Evolutionary conservation across 2,329 filamentous ascomycete genomes (phyloP), one percentile per base, ranked within the genome.

Genomic region (Ophiosphaerella korrae): DNA sequence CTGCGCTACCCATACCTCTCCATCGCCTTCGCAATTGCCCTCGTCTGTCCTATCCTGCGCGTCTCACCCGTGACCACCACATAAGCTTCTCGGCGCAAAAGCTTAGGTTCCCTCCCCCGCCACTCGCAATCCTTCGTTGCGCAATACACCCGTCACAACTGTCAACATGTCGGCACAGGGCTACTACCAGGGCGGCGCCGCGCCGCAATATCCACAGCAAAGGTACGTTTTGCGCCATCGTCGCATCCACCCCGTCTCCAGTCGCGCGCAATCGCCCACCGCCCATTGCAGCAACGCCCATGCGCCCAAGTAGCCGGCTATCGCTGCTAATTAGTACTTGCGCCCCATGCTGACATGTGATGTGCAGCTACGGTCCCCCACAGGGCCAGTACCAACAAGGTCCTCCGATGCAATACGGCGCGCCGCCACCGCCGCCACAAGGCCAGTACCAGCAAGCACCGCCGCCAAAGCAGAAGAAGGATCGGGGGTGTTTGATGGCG

Each of bases 401-500:
- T 29, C 26, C 26, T 3, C 75, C 75, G 14, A 36, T 36, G 34
- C 52, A 53, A 46, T 65, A 63, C 46, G 64, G 62, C 42, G 53
- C 56, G 5, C 64, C 66, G 16, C 67, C 56, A 7, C 53, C 42
- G 6, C 62, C 65, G 21, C 59, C 42, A 18, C 33, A 44, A 35
- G 12, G 12, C 16, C 31, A 35, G 14, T 36, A 21, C 42, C 12
- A 16, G 11, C 26, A 43, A 40, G n/a, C 45, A 34, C 41, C 54
- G 3, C 75, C 75, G 23, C 74, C 76, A 42, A 73, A 74, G 55
- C 69, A 78, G 63, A 78, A 80, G 66, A 80, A 79, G 63, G 76
- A 70, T 29, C 33, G 68, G 12, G 67, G 68, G 7, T 72, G 68
- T 48, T 52, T 73, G 44, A 43, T 44, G n/a, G 64, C 66, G 36